A percentile compares a stretch with the other conserved stretches of the same genome.
Evolutionary conservation across 1,139 yeast genomes (phyloP).

Genomic region (Geotrichum reessii): DNA sequence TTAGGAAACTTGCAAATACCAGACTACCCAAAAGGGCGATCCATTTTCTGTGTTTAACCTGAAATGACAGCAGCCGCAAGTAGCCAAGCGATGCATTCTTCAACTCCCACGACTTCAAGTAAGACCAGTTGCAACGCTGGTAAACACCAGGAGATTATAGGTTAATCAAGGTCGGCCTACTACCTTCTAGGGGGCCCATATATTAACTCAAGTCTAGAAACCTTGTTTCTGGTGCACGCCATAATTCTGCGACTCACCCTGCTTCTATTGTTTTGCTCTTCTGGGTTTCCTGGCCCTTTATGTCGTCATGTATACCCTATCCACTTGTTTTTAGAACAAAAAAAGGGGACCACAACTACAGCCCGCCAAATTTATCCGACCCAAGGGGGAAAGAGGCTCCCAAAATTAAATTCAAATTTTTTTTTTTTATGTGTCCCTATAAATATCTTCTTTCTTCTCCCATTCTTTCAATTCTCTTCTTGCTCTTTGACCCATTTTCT

Average conservation of each 20-base stretch:
- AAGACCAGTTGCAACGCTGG: background rate
- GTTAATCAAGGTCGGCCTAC: background rate
- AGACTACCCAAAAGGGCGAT: background rate
- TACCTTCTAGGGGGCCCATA: background rate
- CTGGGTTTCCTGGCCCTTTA: background rate
- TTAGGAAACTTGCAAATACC: background rate
- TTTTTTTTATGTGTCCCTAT: background rate
- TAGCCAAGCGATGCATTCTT: background rate
- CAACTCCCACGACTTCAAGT: background rate
- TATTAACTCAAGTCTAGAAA: background rate
- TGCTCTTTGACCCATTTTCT: conserved; percentile 15
- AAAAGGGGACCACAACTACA: background rate
- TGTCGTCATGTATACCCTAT: background rate
- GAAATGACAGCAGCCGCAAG: background rate
- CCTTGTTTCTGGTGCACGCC: background rate
- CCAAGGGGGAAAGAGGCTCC: background rate
- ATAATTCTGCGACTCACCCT: background rate
- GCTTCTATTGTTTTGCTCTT: background rate
- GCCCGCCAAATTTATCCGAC: background rate
- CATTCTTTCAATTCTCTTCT: conserved; percentile 4
- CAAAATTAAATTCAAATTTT: background rate
- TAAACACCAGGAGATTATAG: background rate
- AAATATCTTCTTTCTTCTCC: background rate
- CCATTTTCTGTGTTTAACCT: background rate
- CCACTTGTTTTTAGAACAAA: background rate